Evolutionary conservation across 768 basidiomycete species (phyloP), one percentile per base, ranked within the genome.

Genomic region (Myochromella boudieri): DNA sequence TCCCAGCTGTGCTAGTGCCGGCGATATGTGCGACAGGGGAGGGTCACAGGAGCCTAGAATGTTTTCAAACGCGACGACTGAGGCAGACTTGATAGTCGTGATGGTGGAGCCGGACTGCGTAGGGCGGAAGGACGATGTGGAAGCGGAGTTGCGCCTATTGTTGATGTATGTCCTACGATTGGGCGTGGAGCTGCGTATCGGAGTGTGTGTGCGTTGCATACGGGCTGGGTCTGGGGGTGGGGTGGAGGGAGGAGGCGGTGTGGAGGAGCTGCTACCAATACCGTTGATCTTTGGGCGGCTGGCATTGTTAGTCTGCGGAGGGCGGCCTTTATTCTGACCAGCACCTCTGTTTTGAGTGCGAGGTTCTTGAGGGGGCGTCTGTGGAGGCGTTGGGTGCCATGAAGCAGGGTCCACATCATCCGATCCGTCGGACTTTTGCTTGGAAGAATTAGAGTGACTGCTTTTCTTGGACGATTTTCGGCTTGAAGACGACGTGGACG

Each of bases 31-130:
- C 12, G 77, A 43, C 38, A 89, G 64, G 3, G 85, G 78, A 14
- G 87, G 86, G 48, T 79, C 71, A 59, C 85, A 88, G 4, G 82
- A 75, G 1, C 70, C 63, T 12, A 89, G 73, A 28, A 87, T 65
- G 1, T 67, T 60, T 48, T 82, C 80, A 17, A 88, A 71, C 5
- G 75, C 67, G 14, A 72, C 28, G 0, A 56, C 57, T 2, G 68
- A 64, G 0, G 58, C 56, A 0, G 69, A 68, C 41, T 67, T 68
- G 50, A 73, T 72, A 20, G 68, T 71, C 60, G 69, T 74, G 55
- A 74, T 72, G 0, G 70, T 72, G 15, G 69, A 71, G 1, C 68
- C 70, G 6, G 68, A 73, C 40, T 54, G 63, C 3, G 70, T 71
- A 4, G 68, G 63, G 44, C 66, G 68, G 53, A 69, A 71, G 1